Evolutionary conservation across 2,329 filamentous ascomycete species (phyloP), one percentile per base, ranked within the genome.

Genomic region (Colletotrichum incanum): DNA sequence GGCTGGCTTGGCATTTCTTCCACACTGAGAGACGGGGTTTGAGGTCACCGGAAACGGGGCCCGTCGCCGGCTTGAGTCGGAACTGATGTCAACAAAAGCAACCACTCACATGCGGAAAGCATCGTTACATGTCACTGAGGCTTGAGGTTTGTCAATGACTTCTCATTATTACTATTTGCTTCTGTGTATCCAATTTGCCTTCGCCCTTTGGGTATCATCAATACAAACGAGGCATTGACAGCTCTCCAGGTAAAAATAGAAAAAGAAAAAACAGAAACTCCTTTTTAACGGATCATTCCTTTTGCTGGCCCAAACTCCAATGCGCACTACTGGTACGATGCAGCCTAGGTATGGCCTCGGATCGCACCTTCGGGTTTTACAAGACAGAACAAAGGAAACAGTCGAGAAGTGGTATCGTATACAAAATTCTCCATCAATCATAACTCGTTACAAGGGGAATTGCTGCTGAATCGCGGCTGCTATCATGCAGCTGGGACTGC

Each of bases 201-300:
- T 47, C 67, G 49, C 71, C 61, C 34, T 55, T 49, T 67, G 68
- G 71, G 62, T 73, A 73, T 72, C 69, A 52, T 58, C 14, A 41
- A 62, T 37, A 26, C 58, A 50, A 49, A 45, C 41, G 41, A 47
- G 23, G 49, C 8, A 41, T 45, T 16, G n/a, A 52, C 3, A 34
- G 16, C 8, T 9, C 8, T 47, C 11, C 14, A 26, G 28, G 28
- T 31, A 31, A 4, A 31, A 31, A 37, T 2, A 37, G 9, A 11
- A 8, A 26, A 23, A 5, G 18, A 7, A 47, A 62, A 20, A 49
- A 66, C 37, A 20, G 20, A 4, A 28, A 59, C 16, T 49, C 39
- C 23, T 47, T 26, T 47, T 11, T 7, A 34, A 34, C 49, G 16
- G 20, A 50, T 28, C 14, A 28, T 59, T 9, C 39, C 9, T 52